Conservation (phyloP, 2,329 filamentous ascomycete species). For the Aureobasidium zeae region DNA sequence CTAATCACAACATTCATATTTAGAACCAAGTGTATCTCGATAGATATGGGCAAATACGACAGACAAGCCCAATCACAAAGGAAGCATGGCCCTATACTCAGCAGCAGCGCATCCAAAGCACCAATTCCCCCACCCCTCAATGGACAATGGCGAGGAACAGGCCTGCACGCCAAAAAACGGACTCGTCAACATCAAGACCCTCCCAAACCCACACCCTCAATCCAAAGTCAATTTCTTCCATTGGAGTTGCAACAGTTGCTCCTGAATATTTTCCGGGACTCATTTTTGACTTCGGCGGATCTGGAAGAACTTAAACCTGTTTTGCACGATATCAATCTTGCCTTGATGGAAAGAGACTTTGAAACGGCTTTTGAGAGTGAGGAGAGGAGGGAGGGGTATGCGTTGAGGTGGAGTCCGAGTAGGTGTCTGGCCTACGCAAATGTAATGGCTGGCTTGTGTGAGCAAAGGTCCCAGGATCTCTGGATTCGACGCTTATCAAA, state of each 20-base stretch:
- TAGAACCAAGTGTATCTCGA: too few species aligned
- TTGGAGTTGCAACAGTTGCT: conserved; percentile 8
- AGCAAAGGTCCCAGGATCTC: background rate
- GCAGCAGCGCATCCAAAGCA: conserved; percentile 10
- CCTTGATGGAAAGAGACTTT: background rate
- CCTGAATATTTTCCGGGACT: conserved; percentile 9
- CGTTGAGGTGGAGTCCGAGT: conserved; percentile 9
- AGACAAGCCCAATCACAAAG: conserved; percentile 13
- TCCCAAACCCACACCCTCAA: background rate
- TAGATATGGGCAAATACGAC: conserved; percentile 15
- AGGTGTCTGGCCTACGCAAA: conserved; percentile 10
- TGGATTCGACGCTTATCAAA: background rate
- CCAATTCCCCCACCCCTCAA: background rate
- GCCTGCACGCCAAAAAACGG: background rate
- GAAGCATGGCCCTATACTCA: conserved; percentile 11
- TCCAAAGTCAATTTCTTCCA: background rate
- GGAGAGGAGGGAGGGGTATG: conserved; percentile 3
- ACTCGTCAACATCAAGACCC: too few species aligned
- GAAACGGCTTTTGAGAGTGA: background rate
- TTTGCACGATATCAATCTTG: background rate
- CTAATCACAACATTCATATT: too few species aligned
- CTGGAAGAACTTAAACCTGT: background rate
- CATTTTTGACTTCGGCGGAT: background rate
- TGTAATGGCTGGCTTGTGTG: conserved; percentile 1
- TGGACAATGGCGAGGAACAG: conserved; percentile 5